A percentile compares a stretch with the other conserved stretches of the same genome.
These are phyloP conservation scores for Rusavskia elegans DNA, from an alignment of 495 filamentous ascomycete species.

Conservation along the genomic window DNA sequence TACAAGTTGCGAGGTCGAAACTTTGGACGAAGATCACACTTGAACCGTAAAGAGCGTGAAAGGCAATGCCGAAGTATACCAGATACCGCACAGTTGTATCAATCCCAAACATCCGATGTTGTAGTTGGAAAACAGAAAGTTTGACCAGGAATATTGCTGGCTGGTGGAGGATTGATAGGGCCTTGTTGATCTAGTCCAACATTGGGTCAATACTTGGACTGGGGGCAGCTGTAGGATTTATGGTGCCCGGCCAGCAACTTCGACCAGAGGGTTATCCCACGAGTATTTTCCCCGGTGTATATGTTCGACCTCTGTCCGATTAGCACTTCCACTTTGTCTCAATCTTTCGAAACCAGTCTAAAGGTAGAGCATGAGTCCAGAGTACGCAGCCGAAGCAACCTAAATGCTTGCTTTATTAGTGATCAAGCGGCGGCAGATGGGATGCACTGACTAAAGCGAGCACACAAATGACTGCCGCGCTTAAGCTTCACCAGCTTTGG, in stretches of 20 bases:
- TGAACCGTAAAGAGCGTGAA: not conserved
- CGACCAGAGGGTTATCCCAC: slow-evolving; percentile 1
- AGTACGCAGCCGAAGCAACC: not conserved
- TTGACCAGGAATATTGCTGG: slow-evolving; percentile 5
- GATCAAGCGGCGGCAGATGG: too few relatives aligned
- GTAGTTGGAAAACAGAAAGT: slow-evolving; percentile 5
- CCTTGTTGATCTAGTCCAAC: not conserved
- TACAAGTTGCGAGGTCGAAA: too few relatives aligned
- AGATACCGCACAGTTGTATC: not conserved
- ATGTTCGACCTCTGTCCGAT: too few relatives aligned
- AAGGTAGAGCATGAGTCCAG: too few relatives aligned
- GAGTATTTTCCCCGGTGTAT: not conserved
- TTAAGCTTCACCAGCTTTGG: not conserved
- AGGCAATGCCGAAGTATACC: slow-evolving; percentile 3
- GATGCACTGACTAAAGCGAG: not conserved
- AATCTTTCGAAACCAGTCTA: too few relatives aligned
- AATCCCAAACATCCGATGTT: slow-evolving; percentile 1
- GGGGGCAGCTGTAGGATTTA: too few relatives aligned
- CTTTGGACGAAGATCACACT: not conserved
- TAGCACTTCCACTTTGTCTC: too few relatives aligned
- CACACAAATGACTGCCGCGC: not conserved
- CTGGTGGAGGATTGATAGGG: not conserved
- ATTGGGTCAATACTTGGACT: too few relatives aligned
- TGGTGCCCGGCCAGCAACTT: not conserved
- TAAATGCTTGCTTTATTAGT: not conserved